phyloP scores from a whole-genome alignment of 106 monocot species.

The Posidonia australis region DNA sequence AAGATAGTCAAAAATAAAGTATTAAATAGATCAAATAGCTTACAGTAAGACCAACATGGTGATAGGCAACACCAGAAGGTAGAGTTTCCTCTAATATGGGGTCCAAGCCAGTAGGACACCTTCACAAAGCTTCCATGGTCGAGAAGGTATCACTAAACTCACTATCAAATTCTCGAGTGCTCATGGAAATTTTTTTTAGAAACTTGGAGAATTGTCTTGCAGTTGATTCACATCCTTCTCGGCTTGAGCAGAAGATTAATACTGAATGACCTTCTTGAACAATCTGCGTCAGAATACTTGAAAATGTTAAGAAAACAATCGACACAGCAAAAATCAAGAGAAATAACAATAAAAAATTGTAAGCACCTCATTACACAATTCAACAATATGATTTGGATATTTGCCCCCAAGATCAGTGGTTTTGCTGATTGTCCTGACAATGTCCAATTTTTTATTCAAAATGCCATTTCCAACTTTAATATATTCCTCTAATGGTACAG shows the following conservation, averaged over 20 bases:
- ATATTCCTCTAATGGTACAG: slow-evolving; percentile 89
- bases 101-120: slow-evolving; percentile 83
- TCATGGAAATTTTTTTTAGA: slow-evolving; percentile 23
- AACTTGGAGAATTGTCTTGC: slow-evolving; percentile 76
- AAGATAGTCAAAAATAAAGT: background rate
- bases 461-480: slow-evolving; percentile 85
- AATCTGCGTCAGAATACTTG: slow-evolving; percentile 33
- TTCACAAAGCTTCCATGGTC: slow-evolving; percentile 68
- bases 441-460: slow-evolving; percentile 65
- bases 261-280: slow-evolving; percentile 95
- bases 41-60: slow-evolving; percentile 99
- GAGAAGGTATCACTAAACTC: slow-evolving; percentile 48
- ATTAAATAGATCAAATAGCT: background rate
- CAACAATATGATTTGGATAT: slow-evolving; percentile 93
- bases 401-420: slow-evolving; percentile 70
- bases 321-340: background rate
- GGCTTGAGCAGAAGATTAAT: slow-evolving; percentile 83
- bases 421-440: slow-evolving; percentile 51
- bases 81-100: slow-evolving; percentile 81
- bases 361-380: slow-evolving; percentile 90
- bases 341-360: background rate
- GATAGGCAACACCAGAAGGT: slow-evolving; percentile 90
- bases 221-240: slow-evolving; percentile 97
- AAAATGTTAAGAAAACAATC: background rate
- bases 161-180: slow-evolving; percentile 19